Evolutionary conservation across 1,284 basidiomycete species (phyloP).

Genomic region (Volvariella volvacea): DNA sequence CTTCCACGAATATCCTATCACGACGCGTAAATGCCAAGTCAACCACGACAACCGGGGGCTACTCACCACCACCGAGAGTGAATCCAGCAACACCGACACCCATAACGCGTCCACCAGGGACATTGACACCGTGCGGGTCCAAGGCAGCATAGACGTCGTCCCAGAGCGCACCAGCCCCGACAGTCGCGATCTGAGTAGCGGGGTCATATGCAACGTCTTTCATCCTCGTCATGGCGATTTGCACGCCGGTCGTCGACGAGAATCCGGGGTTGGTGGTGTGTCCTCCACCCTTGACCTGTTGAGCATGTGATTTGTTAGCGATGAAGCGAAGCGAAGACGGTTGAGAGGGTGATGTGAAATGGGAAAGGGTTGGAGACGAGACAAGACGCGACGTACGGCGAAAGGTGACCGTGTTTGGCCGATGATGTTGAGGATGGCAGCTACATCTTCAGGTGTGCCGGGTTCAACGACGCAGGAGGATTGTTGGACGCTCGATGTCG

Average conservation of each 20-base stretch:
- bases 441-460: conserved; percentile 39
- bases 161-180: conserved; percentile 52
- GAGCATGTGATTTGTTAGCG: not conserved
- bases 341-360: not conserved
- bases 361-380: not conserved
- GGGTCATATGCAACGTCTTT: conserved; percentile 36
- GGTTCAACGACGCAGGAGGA: conserved; percentile 47
- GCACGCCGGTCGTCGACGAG: conserved; percentile 48
- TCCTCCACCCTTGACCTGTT: conserved; percentile 48
- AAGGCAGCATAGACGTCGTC: conserved; percentile 50
- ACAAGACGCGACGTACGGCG: conserved; percentile 24
- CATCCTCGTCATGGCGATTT: conserved; percentile 48
- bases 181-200: conserved; percentile 27
- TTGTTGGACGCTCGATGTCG: conserved; percentile 31
- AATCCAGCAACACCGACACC: conserved; percentile 55
- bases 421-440: conserved; percentile 38
- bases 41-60: not conserved
- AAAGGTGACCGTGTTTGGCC: conserved; percentile 32
- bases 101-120: conserved; percentile 44
- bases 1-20: conserved; percentile 45
- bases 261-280: conserved; percentile 44
- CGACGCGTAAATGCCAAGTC: not conserved
- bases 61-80: conserved; percentile 47
- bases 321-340: not conserved
- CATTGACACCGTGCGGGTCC: conserved; percentile 36